A percentile compares a stretch with the other conserved stretches of the same genome.
These are phyloP conservation scores for Thalassiosira exigua DNA, from an alignment of 352 stramenopile species.

Conservation along the genomic window DNA sequence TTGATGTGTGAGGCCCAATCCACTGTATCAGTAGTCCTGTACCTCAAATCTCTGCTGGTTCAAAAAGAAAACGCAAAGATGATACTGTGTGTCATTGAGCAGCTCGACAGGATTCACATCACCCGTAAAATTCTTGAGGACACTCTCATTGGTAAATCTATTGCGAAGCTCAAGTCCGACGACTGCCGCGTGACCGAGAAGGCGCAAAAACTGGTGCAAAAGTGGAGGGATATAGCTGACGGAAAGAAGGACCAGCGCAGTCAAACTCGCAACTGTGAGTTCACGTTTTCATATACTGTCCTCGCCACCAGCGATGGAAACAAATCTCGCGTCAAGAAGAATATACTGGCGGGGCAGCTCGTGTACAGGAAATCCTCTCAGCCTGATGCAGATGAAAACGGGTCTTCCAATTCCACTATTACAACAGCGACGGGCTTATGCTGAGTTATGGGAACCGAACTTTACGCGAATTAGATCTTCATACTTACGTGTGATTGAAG, in stretches of 20 bases:
- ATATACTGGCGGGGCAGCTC: background rate
- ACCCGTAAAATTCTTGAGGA: background rate
- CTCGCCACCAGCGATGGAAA: slow-evolving; percentile 11
- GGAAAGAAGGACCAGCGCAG: background rate
- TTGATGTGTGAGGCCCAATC: slow-evolving; percentile 1
- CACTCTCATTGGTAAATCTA: background rate
- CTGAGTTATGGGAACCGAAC: slow-evolving; percentile 1
- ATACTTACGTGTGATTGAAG: no score
- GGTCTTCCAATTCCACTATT: background rate
- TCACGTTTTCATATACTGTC: slow-evolving; percentile 7
- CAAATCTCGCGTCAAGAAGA: slow-evolving; percentile 9
- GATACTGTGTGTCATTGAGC: background rate
- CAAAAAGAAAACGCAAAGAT: background rate
- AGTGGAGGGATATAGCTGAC: slow-evolving; percentile 3
- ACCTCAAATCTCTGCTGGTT: background rate
- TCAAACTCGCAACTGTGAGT: background rate
- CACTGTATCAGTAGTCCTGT: background rate
- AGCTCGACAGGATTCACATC: slow-evolving; percentile 2
- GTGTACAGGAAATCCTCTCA: slow-evolving; percentile 10
- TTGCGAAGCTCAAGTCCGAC: background rate
- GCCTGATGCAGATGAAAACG: background rate
- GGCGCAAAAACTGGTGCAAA: background rate
- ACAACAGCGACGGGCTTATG: background rate
- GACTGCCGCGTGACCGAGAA: background rate
- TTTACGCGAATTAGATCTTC: no score